These are phyloP conservation scores for Termitomyces sp. DNA, from an alignment of 768 basidiomycete genomes.

Conservation along the genomic window DNA sequence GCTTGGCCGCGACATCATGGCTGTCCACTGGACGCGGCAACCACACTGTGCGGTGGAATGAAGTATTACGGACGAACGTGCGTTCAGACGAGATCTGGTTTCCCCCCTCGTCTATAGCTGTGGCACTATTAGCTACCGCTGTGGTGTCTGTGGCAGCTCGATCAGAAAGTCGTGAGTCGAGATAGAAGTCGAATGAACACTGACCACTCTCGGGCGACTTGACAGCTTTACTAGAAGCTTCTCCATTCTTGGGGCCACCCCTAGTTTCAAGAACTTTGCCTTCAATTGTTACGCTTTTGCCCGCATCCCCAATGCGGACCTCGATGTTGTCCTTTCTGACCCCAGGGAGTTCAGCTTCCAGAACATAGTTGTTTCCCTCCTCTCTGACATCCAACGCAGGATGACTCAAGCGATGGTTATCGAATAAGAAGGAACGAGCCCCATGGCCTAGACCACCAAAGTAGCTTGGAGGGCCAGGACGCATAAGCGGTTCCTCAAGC, in stretches of 20 bases:
- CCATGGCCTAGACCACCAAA: no score
- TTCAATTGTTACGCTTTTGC: slow-evolving; percentile 66
- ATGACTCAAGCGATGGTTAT: slow-evolving; percentile 37
- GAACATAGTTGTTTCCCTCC: slow-evolving; percentile 53
- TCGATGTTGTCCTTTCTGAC: slow-evolving; percentile 74
- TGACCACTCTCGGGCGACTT: slow-evolving; percentile 4
- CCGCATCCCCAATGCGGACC: slow-evolving; percentile 64
- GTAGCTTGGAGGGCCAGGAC: slow-evolving; percentile 17
- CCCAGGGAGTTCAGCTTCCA: slow-evolving; percentile 77
- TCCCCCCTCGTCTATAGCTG: slow-evolving; percentile 20
- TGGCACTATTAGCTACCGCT: slow-evolving; percentile 8
- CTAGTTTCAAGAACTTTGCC: slow-evolving; percentile 42
- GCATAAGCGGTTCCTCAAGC: slow-evolving; percentile 43
- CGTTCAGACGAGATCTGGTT: slow-evolving; percentile 57
- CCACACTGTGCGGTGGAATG: slow-evolving; percentile 68
- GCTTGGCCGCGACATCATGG: slow-evolving; percentile 52
- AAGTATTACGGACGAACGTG: slow-evolving; percentile 44
- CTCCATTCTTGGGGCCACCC: background rate
- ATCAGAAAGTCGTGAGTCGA: background rate
- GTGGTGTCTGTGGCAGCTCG: slow-evolving; percentile 13
- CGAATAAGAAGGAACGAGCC: slow-evolving; percentile 27
- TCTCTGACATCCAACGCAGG: slow-evolving; percentile 69
- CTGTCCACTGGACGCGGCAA: slow-evolving; percentile 59
- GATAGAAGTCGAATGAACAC: background rate
- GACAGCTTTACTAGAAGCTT: slow-evolving; percentile 3